Evolutionary conservation across 306 rosid species (phyloP).

Genomic region (barrel medic (Medicago truncatula)): MtrunA17r5.0-ANR NC_053045.1:1667001-1667500

Average conservation of each 20-base stretch:
- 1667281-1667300: slow-evolving; percentile 4
- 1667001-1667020: slow-evolving; percentile 26
- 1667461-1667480: not conserved
- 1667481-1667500: not conserved
- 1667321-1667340: slow-evolving; percentile 7
- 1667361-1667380: slow-evolving; percentile 20
- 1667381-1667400: slow-evolving; percentile 28
- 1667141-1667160: no score
- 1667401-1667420: slow-evolving; percentile 17
- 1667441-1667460: not conserved
- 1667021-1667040: not conserved
- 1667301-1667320: slow-evolving; percentile 23
- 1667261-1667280: slow-evolving; percentile 8
- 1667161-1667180: no score
- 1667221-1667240: not conserved
- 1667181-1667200: no score
- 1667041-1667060: slow-evolving; percentile 6
- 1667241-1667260: not conserved
- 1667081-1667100: no score
- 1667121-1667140: no score
- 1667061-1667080: not conserved
- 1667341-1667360: slow-evolving; percentile 22
- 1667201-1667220: no score
- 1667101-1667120: no score
- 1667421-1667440: slow-evolving; percentile 12